These are phyloP conservation scores for Triticum urartu DNA, from an alignment of 176 grass and related monocot genomes.

Conservation along the genomic window DNA sequence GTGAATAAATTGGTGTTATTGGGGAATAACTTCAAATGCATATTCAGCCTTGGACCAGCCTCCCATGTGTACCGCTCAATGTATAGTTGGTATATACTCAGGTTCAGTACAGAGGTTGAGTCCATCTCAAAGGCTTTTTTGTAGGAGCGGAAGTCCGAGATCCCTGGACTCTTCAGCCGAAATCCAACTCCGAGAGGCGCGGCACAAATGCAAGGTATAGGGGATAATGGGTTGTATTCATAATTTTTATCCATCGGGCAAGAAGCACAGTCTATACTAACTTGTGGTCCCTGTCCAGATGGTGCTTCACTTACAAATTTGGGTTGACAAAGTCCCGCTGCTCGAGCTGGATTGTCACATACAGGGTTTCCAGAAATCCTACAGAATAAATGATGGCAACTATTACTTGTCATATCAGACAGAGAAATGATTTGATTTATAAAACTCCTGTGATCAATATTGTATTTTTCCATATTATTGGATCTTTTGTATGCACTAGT, in stretches of 20 bases:
- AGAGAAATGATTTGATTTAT: neutral
- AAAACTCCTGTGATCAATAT: neutral
- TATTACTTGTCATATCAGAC: slow-evolving; percentile 4
- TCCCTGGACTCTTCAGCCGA: slow-evolving; percentile 84
- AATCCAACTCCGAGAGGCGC: slow-evolving; percentile 74
- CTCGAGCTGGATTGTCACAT: slow-evolving; percentile 43
- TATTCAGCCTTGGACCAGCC: slow-evolving; percentile 68
- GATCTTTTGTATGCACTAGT: neutral
- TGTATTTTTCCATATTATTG: neutral
- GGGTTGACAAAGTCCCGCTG: slow-evolving; percentile 49
- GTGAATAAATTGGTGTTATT: slow-evolving; percentile 64
- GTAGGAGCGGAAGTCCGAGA: slow-evolving; percentile 72
- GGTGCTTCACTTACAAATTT: neutral
- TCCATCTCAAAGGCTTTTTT: slow-evolving; percentile 58
- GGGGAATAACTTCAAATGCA: slow-evolving; percentile 81
- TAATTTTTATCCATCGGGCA: slow-evolving; percentile 51
- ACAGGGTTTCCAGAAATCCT: slow-evolving; percentile 84
- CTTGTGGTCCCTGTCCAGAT: slow-evolving; percentile 36
- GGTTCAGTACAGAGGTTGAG: slow-evolving; percentile 36
- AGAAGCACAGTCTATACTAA: slow-evolving; percentile 27
- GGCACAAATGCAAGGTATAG: slow-evolving; percentile 62
- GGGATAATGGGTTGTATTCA: slow-evolving; percentile 73
- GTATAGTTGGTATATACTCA: slow-evolving; percentile 58
- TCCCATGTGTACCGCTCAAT: slow-evolving; percentile 75
- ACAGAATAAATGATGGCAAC: slow-evolving; percentile 25